These are phyloP conservation scores for Skeletonema marinoi DNA, from an alignment of 108 stramenopile genomes.

Conservation along the genomic window DNA sequence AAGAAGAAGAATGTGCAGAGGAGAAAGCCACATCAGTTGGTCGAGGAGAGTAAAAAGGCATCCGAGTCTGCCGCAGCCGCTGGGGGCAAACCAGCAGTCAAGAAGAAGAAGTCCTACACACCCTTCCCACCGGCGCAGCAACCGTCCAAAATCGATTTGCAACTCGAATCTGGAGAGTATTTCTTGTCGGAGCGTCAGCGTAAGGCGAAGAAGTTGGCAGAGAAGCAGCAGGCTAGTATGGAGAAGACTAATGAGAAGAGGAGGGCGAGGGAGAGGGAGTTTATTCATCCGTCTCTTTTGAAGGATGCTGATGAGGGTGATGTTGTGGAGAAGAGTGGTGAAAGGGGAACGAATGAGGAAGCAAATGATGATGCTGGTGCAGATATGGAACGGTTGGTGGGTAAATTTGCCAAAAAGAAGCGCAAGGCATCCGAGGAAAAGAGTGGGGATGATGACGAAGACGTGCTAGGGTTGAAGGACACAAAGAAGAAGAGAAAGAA, in stretches of 20 bases:
- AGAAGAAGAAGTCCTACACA: slow-evolving; percentile 92
- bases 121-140: slow-evolving; percentile 95
- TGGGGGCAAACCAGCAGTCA: slow-evolving; percentile 11
- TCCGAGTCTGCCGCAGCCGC: background rate
- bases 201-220: slow-evolving; percentile 63
- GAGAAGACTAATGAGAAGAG: slow-evolving; percentile 62
- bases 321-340: background rate
- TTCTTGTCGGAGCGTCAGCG: slow-evolving; percentile 78
- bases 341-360: background rate
- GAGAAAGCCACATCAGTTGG: slow-evolving; percentile 69
- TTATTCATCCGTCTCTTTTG: slow-evolving; percentile 20
- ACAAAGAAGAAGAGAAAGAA: slow-evolving; percentile 26
- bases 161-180: slow-evolving; percentile 94
- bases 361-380: background rate
- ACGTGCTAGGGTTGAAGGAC: background rate
- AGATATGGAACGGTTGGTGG: slow-evolving; percentile 25
- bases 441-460: background rate
- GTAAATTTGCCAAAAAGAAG: slow-evolving; percentile 24
- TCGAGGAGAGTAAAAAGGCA: slow-evolving; percentile 22
- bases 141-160: slow-evolving; percentile 93
- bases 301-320: background rate
- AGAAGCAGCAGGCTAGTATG: slow-evolving; percentile 43
- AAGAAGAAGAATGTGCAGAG: slow-evolving; percentile 96
- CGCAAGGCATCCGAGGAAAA: background rate
- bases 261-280: slow-evolving; percentile 54